Evolutionary conservation across 1,284 basidiomycete species (phyloP), one percentile per base, ranked within the genome.

Genomic region (Vanrija sp.): DNA sequence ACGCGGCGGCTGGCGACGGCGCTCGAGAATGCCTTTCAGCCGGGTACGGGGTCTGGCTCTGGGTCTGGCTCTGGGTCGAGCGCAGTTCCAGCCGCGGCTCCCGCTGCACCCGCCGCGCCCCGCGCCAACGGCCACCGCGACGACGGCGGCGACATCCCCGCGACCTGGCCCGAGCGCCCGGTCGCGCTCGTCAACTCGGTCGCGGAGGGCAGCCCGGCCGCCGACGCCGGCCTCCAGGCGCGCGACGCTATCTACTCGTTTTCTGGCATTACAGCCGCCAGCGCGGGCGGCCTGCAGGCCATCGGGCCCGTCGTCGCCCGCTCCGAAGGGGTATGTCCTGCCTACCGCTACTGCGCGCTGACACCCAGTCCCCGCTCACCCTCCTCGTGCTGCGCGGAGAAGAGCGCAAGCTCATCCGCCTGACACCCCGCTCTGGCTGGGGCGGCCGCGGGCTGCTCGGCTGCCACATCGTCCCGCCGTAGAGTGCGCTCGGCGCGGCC

Each of bases 181-280:
- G 88, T 93, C 67, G 89, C 89, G 0, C 84, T 78, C 64, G 87
- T 94, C 8, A 84, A 91, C 62, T 82, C 80, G 6, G 85, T 94
- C 16, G 84, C 86, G 0, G 84, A 85, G 0, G 79, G 77, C 5
- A 89, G 88, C 73, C 91, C 88, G 8, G 89, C 89, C 20, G 82
- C 83, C 12, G 78, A 84, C 63, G 85, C 89, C 39, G 87, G 85
- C 19, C 75, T 92, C 45, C 77, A 79, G 62, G 78, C 82, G 45
- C 84, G 84, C 46, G 90, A 91, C 71, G 77, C 88, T 23, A 78
- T 92, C 38, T 64, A 87, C 36, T 83, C 84, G 53, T 92, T 93
- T 69, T 87, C 85, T 0, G 75, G 78, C 36, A 75, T 92, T 48
- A 83, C 82, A 7, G 70, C 79, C 7, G 35, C 44, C 3, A 56